phyloP scores from a whole-genome alignment of 2,329 filamentous ascomycete genomes.

The Nemania diffusa region DNA sequence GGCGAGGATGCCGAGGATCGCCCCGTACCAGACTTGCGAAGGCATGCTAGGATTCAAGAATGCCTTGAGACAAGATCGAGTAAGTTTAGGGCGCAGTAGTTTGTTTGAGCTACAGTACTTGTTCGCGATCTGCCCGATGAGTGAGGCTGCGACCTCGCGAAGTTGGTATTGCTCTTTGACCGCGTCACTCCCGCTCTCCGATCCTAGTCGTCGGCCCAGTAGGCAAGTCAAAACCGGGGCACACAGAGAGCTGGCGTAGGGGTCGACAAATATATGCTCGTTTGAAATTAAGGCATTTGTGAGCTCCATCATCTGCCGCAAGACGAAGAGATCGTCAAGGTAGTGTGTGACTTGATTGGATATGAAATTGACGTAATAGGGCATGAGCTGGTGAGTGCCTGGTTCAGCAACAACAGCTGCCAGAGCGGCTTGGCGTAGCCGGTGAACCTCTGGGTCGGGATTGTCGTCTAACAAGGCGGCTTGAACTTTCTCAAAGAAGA shows the following conservation, averaged over 20 bases:
- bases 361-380: slow-evolving; percentile 96
- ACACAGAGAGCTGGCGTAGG: slow-evolving; percentile 73
- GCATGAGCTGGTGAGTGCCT: slow-evolving; percentile 92
- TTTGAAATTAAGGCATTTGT: slow-evolving; percentile 87
- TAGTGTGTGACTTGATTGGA: slow-evolving; percentile 95
- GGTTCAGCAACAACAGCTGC: slow-evolving; percentile 89
- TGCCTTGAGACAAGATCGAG: slow-evolving; percentile 90
- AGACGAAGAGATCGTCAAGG: slow-evolving; percentile 86
- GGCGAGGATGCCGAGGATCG: slow-evolving; percentile 80
- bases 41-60: slow-evolving; percentile 89
- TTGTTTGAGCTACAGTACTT: slow-evolving; percentile 86
- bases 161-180: slow-evolving; percentile 77
- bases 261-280: slow-evolving; percentile 76
- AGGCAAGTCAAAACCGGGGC: slow-evolving; percentile 92
- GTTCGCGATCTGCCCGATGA: slow-evolving; percentile 80
- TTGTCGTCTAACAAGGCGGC: slow-evolving; percentile 87
- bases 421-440: slow-evolving; percentile 83
- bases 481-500: slow-evolving; percentile 97
- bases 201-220: slow-evolving; percentile 81
- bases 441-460: slow-evolving; percentile 78
- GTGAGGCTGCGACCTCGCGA: slow-evolving; percentile 83
- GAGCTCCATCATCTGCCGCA: slow-evolving; percentile 93
- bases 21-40: slow-evolving; percentile 87
- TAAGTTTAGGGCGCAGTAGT: slow-evolving; percentile 86
- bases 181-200: slow-evolving; percentile 62